A percentile compares a stretch with the other conserved stretches of the same genome.
Conservation (phyloP, 2,329 filamentous ascomycete genomes). For the Cladosporium austrohemisphaericum region DNA sequence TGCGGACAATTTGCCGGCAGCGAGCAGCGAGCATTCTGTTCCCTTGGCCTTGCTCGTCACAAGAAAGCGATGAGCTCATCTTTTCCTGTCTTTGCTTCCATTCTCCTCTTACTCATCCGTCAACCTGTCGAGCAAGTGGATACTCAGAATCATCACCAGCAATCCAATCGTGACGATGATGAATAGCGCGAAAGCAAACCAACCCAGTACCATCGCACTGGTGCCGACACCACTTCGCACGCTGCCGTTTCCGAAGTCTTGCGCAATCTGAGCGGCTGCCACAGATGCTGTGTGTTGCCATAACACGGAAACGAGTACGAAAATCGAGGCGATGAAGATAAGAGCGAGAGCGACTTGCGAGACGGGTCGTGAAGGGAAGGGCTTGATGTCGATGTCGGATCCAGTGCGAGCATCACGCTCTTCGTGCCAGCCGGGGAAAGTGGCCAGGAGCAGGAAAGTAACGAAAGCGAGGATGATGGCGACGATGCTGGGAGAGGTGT, state of each 20-base stretch:
- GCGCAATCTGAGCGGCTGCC: constrained; percentile 86
- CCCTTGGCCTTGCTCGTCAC: too few relatives aligned
- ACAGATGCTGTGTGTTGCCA: constrained; percentile 98
- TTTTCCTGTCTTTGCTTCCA: too few relatives aligned
- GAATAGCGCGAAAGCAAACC: constrained; percentile 91
- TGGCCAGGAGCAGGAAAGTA: constrained; percentile 89
- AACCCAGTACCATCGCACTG: constrained; percentile 92
- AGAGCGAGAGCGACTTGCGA: constrained; percentile 90
- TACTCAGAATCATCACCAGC: constrained; percentile 94
- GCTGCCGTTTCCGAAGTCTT: constrained; percentile 86
- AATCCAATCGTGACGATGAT: constrained; percentile 95
- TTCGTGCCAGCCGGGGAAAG: constrained; percentile 97
- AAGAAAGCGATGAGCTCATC: too few relatives aligned
- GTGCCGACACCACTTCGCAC: constrained; percentile 87
- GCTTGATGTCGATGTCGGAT: constrained; percentile 85
- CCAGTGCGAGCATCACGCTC: constrained; percentile 72
- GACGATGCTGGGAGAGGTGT: constrained; percentile 65
- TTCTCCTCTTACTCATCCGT: constrained; percentile 39
- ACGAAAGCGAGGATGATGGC: constrained; percentile 96
- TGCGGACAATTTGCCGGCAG: neutral
- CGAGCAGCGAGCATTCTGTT: too few relatives aligned
- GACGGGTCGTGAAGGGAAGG: constrained; percentile 86
- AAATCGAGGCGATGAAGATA: constrained; percentile 70
- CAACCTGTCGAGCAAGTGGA: constrained; percentile 67
- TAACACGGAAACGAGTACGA: constrained; percentile 64